Evolutionary conservation across 192 early-diverging fungal genomes (phyloP), one percentile per base, ranked within the genome.

Genomic region (Lobosporangium transversale): DNA sequence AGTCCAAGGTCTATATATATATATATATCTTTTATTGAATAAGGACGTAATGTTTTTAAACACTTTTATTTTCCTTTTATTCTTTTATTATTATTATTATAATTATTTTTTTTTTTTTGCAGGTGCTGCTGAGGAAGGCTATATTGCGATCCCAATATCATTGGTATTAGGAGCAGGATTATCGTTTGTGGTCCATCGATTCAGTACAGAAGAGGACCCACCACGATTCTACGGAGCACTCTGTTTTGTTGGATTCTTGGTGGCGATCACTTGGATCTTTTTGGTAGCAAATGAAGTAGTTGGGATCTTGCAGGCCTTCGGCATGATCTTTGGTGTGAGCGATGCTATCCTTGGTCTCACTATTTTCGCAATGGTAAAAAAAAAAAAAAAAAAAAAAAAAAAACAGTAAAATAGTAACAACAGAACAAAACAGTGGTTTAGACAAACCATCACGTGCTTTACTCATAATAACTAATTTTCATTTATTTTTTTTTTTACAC

Each of bases 271-370:
- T 0, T 97, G 95, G 95, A 90, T 97, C 12, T 94, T 89, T 80
- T 66, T 95, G 17, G 84, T 96, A 43, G 94, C 97, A 2, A 93
- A 92, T 66, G 97, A 98, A 63, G 89, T 97, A 32, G 94, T 98
- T 2, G 89, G 90, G 17, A 82, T 97, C 8, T 80, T 97, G 32
- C 91, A 92, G 66, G 84, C 94, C 2, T 81, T 98, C 30, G 94
- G 93, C 4, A 80, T 92, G 53, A 86, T 94, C 23, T 68, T 94
- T 32, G 85, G 89, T 12, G 79, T 96, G 37, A 91, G 89, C 73
- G 91, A 93, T 56, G 92, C 91, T 27, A 90, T 97, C 30, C 79
- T 95, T 23, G 93, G 90, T 4, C 69, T 94, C 51, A 94, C 93
- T 2, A 70, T 98, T 11, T 93, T 97, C 81, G 95, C 94, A 3